Evolutionary conservation across 2,329 filamentous ascomycete species (phyloP).

Genomic region (Lasiodiplodia sp.): DNA sequence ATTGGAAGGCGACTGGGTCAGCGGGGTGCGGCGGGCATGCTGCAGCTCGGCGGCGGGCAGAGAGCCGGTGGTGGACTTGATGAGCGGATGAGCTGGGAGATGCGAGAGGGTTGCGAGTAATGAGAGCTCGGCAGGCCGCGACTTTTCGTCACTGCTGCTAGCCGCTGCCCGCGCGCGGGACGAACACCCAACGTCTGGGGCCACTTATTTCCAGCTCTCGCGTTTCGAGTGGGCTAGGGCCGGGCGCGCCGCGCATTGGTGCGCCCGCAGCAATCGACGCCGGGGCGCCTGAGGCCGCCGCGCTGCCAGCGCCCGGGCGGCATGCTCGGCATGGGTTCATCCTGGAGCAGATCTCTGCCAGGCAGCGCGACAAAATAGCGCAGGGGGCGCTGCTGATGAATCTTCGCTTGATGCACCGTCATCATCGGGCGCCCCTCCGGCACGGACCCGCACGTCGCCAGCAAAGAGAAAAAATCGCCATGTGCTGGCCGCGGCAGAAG

Average conservation of each 20-base stretch:
- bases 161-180: constrained; percentile 15
- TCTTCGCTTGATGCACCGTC: constrained; percentile 19
- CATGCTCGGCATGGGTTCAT: not conserved
- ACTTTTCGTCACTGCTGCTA: constrained; percentile 25
- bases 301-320: constrained; percentile 2
- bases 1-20: constrained; percentile 9
- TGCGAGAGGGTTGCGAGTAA: constrained; percentile 21
- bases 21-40: constrained; percentile 23
- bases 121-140: not conserved
- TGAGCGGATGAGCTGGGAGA: constrained; percentile 3
- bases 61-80: not conserved
- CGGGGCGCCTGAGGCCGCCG: constrained; percentile 21
- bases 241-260: constrained; percentile 17
- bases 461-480: not conserved
- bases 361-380: constrained; percentile 25
- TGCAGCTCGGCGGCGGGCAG: constrained; percentile 4
- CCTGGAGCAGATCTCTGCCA: constrained; percentile 20
- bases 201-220: constrained; percentile 23
- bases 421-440: constrained; percentile 12
- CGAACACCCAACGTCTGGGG: constrained; percentile 11
- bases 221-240: constrained; percentile 6
- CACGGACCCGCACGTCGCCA: not conserved
- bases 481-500: constrained; percentile 18
- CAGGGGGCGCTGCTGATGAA: constrained; percentile 27
- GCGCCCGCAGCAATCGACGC: constrained; percentile 22